Conservation (phyloP, 768 basidiomycete genomes). For the Chalciporus pseudorubinellus region DNA sequence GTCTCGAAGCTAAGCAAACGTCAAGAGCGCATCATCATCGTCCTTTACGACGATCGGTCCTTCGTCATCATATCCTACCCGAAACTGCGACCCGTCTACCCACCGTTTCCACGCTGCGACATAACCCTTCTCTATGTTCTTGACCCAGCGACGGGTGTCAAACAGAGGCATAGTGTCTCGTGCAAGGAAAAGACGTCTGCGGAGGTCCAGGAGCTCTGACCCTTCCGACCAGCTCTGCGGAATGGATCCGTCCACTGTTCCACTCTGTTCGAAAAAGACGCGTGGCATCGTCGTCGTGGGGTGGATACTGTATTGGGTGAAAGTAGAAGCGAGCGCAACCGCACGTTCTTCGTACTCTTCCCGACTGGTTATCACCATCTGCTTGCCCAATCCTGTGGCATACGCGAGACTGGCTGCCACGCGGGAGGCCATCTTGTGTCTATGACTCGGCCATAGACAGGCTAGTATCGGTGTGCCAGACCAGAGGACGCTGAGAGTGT, state of each 20-base stretch:
- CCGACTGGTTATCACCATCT: slow-evolving; percentile 44
- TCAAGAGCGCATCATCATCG: slow-evolving; percentile 20
- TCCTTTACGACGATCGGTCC: slow-evolving; percentile 30
- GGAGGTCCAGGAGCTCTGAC: slow-evolving; percentile 41
- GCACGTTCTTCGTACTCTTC: slow-evolving; percentile 48
- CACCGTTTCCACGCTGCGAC: slow-evolving; percentile 46
- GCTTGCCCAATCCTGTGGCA: slow-evolving; percentile 46
- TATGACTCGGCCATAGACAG: slow-evolving; percentile 42
- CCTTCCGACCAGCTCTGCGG: not conserved
- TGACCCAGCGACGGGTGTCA: slow-evolving; percentile 47
- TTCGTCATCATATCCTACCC: slow-evolving; percentile 30
- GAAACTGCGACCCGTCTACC: slow-evolving; percentile 42
- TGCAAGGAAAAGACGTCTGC: slow-evolving; percentile 40
- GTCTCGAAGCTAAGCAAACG: not conserved
- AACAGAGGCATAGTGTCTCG: slow-evolving; percentile 46
- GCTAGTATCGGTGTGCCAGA: slow-evolving; percentile 50
- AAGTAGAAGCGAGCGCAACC: slow-evolving; percentile 36
- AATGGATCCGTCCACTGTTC: not conserved
- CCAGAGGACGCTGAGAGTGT: slow-evolving; percentile 43
- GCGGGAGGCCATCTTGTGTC: slow-evolving; percentile 49
- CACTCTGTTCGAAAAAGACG: not conserved
- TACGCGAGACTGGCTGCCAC: slow-evolving; percentile 48
- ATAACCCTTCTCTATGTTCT: slow-evolving; percentile 46
- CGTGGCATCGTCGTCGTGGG: slow-evolving; percentile 3
- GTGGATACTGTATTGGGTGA: slow-evolving; percentile 18